A percentile compares a stretch with the other conserved stretches of the same genome.
Conservation (phyloP, 768 basidiomycete genomes). For the Calocera viscosa region DNA sequence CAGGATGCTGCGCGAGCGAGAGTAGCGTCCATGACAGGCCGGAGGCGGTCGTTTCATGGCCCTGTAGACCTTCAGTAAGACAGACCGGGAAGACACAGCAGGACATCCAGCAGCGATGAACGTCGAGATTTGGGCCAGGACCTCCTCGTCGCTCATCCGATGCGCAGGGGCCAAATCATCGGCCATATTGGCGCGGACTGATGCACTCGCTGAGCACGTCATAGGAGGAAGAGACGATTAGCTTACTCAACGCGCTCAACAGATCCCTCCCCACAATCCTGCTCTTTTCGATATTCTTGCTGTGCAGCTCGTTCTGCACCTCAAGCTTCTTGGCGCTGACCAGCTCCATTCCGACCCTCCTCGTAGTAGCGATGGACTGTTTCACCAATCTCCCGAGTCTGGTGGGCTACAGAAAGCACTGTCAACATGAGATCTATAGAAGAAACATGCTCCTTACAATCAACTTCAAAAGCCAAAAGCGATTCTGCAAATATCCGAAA, state of each 20-base stretch:
- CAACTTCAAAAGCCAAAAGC: not conserved
- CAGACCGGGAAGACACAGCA: not conserved
- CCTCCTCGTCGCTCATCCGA: conserved; percentile 39
- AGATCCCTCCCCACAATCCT: not conserved
- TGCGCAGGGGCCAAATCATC: conserved; percentile 30
- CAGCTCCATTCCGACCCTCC: not conserved
- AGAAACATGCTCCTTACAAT: not conserved
- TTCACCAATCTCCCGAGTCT: not conserved
- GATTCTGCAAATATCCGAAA: not conserved
- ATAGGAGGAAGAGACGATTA: not conserved
- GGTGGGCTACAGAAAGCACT: not conserved
- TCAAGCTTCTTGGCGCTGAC: not conserved
- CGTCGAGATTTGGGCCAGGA: conserved; percentile 36
- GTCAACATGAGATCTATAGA: not conserved
- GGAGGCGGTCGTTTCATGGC: conserved; percentile 26
- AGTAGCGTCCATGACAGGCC: conserved; percentile 17
- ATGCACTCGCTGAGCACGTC: not conserved
- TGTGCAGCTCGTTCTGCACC: not conserved
- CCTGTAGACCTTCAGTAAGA: not conserved
- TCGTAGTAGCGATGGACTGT: not conserved
- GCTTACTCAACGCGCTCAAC: not conserved
- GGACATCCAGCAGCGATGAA: not conserved
- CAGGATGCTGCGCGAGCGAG: conserved; percentile 8
- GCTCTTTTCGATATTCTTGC: not conserved
- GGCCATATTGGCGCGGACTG: conserved; percentile 45